Conservation (phyloP, 2,329 filamentous ascomycete species). For the Coniella lustricola region DNA sequence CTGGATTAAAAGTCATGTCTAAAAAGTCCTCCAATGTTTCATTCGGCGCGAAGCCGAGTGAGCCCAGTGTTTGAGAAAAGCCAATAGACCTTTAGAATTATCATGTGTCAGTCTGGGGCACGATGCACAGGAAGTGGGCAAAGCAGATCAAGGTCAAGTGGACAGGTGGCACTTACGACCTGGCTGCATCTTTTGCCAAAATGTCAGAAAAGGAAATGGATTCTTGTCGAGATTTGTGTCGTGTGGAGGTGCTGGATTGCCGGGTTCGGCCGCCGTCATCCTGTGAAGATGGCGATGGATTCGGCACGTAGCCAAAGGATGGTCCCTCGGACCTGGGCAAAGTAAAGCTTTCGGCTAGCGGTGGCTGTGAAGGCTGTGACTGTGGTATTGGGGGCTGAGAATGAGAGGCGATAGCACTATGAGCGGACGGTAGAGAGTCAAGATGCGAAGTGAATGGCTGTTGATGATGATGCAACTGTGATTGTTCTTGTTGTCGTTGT, state of each 20-base stretch:
- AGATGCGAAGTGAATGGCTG: not conserved
- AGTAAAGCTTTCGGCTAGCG: constrained; percentile 2
- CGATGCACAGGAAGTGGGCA: not conserved
- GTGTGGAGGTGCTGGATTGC: constrained; percentile 9
- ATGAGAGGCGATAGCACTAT: constrained; percentile 4
- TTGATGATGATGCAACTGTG: not conserved
- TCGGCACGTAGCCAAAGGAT: constrained; percentile 12
- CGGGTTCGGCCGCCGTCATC: constrained; percentile 15
- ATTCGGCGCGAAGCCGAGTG: constrained; percentile 30
- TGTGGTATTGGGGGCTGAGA: constrained; percentile 9
- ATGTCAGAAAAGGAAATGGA: constrained; percentile 28
- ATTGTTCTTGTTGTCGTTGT: no score
- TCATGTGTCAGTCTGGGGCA: not conserved
- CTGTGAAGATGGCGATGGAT: constrained; percentile 17
- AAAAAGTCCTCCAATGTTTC: constrained; percentile 32
- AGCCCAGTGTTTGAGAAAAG: constrained; percentile 29
- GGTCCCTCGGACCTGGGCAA: constrained; percentile 8
- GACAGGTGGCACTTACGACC: constrained; percentile 23
- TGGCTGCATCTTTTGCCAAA: constrained; percentile 28
- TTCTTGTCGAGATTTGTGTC: constrained; percentile 13
- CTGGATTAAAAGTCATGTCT: constrained; percentile 29
- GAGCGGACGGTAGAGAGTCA: constrained; percentile 4
- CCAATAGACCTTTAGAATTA: constrained; percentile 25
- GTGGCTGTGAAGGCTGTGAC: constrained; percentile 8
- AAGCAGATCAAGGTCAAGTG: not conserved